phyloP scores from a whole-genome alignment of 2,329 filamentous ascomycete genomes.

The Leptodontidium sp. region DNA sequence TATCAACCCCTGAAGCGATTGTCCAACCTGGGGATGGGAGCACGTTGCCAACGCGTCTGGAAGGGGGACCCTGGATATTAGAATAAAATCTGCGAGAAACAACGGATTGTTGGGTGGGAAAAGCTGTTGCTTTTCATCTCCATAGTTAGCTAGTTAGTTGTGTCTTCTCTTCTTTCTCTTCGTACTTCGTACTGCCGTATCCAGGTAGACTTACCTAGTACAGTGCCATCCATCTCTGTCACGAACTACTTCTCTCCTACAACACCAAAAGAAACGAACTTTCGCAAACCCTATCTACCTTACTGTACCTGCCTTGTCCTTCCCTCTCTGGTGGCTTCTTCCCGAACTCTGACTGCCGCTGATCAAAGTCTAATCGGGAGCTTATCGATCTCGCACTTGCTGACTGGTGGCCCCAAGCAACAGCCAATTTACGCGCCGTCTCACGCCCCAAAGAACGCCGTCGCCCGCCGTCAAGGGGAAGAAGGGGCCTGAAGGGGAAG shows the following conservation, averaged over 20 bases:
- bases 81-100: conserved; percentile 1
- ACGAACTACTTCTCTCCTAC: neutral
- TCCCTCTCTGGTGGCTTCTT: neutral
- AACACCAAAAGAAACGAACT: conserved; percentile 3
- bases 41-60: conserved; percentile 13
- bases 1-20: conserved; percentile 27
- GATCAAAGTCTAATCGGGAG: conserved; percentile 22
- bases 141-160: neutral
- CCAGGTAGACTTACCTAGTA: too few relatives aligned
- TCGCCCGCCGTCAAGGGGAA: conserved; percentile 23
- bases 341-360: neutral
- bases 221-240: neutral
- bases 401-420: conserved; percentile 3
- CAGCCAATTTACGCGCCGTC: conserved; percentile 27
- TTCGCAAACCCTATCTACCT: neutral
- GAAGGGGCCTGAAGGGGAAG: neutral
- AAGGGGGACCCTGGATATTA: conserved; percentile 8
- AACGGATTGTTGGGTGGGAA: neutral
- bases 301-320: neutral
- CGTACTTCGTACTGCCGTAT: neutral
- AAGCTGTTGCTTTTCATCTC: conserved; percentile 2
- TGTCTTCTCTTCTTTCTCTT: neutral
- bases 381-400: conserved; percentile 22
- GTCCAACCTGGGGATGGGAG: conserved; percentile 11
- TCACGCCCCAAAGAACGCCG: conserved; percentile 11